Base-by-base conservation (phyloP, 352 stramenopile genomes). In the Globisporangium yorkense region DNA sequence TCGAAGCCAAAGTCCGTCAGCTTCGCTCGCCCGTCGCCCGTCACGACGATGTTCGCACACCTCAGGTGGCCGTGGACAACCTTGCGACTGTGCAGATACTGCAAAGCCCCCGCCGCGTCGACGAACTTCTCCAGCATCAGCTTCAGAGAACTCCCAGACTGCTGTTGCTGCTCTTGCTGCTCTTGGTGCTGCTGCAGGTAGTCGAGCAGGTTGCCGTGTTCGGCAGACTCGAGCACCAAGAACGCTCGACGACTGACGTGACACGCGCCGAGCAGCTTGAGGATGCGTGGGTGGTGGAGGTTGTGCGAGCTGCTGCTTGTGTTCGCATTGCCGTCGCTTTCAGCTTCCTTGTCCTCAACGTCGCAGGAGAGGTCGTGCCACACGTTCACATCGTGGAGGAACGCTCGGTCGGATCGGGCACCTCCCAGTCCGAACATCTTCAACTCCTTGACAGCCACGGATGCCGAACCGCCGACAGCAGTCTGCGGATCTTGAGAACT, bases 1-100 rank as follows among this genome's bases (percentile, higher is more conserved):
- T 51, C 39, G 12, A 61, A 54, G 4, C 45, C 45, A 24, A 61
- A 54, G 27, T 54, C 55, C n/a, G 55, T 54, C 27, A 61, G 31
- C 37, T 54, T 54, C 2, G 45, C 45, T 15, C 45, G 45, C 13
- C 45, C 45, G 47, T 54, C 55, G 21, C 55, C 44, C 21, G 45
- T 49, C 45, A 61, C 45, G 24, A 46, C 21, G 15, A 54, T 61
- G 20, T 48, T 61, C 18, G 44, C 21, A 33, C 54, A 60, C 18
- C 13, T 60, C 0, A 60, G 44, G n/a, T 60, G 44, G 13, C 54
- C 54, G 12, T 60, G 44, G n/a, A 54, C 44, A 13, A 60, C 7
- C 2, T 44, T 44, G 2, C 27, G n/a, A 5, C 2, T 10, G 21
- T 60, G 54, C 18, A 60, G 20, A n/a, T 60, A 60, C 54, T 60